Base-by-base conservation (phyloP, 208 protist genomes). In the Strigomonas galati region DNA sequence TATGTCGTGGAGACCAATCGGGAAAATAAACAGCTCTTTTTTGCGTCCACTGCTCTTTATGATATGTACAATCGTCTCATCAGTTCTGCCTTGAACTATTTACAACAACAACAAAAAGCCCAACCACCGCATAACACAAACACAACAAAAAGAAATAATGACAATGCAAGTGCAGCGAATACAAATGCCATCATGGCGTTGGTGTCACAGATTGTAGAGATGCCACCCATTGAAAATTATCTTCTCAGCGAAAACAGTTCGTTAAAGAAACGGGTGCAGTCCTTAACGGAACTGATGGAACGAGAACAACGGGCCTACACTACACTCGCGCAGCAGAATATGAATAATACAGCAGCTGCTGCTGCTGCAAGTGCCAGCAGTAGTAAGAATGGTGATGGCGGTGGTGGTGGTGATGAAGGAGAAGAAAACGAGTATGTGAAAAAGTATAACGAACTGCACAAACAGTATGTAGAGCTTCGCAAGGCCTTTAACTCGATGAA, bases 401-500 rank as follows among this genome's bases (percentile, higher is more conserved):
- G 27, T 56, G 27, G 27, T 56, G 27, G 23, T 56, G 27, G 27
- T 56, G 27, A 56, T 56, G 27, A 56, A 28, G 30, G 30, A 6
- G 30, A 59, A 12, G 26, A 59, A 4, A 31, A 59, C 30, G 30
- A 59, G 4, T 4, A 4, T 4, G 15, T 35, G 23, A 28, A 31
- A 7, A 28, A 58, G 24, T 75, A 65, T 52, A 32, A 63, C 31
- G 27, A 58, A n/a, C 23, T 76, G 27, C 43, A 76, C 43, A 6
- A 43, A 24, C 44, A 76, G 32, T 76, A 76, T 59, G 46, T 46
- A 24, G 58, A 76, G 7, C 40, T 76, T 6, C 28, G 54, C 12
- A 51, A 28, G 27, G 71, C 62, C 3, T 76, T 66, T 59, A 76
- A 76, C 43, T 28, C 56, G 27, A 40, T 73, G n/a, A 58, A 73